Conservation (phyloP, 805 yeast species). For the Kodamaea kaohsiungensis region DNA sequence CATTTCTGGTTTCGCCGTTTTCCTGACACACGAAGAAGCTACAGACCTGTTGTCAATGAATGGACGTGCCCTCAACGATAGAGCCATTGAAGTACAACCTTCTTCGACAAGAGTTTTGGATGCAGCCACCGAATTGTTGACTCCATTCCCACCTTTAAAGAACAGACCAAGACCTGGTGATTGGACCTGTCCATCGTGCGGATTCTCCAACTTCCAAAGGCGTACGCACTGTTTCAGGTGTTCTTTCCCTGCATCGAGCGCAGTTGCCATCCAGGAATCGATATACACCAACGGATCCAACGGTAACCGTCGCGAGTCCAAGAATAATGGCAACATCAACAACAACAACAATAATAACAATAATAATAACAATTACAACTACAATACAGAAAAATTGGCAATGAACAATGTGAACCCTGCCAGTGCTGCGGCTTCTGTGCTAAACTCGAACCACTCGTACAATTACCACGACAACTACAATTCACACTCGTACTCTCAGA, state of each 20-base stretch:
- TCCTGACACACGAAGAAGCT: slow-evolving; percentile 84
- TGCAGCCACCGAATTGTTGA: slow-evolving; percentile 75
- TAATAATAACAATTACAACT: slow-evolving; percentile 1
- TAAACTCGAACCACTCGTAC: slow-evolving; percentile 9
- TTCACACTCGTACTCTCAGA: slow-evolving; percentile 18
- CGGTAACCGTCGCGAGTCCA: slow-evolving; percentile 7
- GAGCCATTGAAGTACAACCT: slow-evolving; percentile 82
- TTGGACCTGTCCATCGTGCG: slow-evolving; percentile 98
- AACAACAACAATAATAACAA: slow-evolving; percentile 1
- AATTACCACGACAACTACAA: slow-evolving; percentile 9
- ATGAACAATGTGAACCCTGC: slow-evolving; percentile 15
- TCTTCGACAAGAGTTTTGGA: slow-evolving; percentile 78
- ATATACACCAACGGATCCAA: slow-evolving; percentile 33
- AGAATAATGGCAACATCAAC: slow-evolving; percentile 5
- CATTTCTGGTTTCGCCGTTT: slow-evolving; percentile 80
- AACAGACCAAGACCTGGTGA: slow-evolving; percentile 96
- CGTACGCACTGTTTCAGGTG: slow-evolving; percentile 93
- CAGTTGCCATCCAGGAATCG: slow-evolving; percentile 68
- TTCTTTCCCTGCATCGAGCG: slow-evolving; percentile 79
- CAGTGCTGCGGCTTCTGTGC: slow-evolving; percentile 14
- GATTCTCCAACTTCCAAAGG: slow-evolving; percentile 91
- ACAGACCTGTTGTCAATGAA: slow-evolving; percentile 74
- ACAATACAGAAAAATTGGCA: slow-evolving; percentile 15
- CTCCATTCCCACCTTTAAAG: slow-evolving; percentile 81
- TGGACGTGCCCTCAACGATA: slow-evolving; percentile 74